A percentile compares a stretch with the other conserved stretches of the same genome.
These are phyloP conservation scores for Russula lepida DNA, from an alignment of 768 basidiomycete species.

Conservation along the genomic window DNA sequence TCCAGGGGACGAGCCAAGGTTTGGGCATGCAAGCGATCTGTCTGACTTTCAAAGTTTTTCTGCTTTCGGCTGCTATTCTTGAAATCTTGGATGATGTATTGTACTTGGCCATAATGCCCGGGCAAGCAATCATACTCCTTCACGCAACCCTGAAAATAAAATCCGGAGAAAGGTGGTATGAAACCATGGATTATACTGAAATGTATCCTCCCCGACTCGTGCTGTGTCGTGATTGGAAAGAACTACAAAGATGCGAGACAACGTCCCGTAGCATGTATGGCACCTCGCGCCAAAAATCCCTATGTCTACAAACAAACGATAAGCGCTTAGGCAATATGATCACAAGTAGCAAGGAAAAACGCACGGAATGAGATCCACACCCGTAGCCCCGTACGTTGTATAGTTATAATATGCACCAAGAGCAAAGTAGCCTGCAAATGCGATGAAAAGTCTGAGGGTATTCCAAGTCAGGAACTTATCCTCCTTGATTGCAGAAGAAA, in stretches of 20 bases:
- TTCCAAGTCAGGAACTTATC: conserved; percentile 1
- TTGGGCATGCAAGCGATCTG: no score
- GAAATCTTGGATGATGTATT: not conserved
- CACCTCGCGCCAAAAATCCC: conserved; percentile 86
- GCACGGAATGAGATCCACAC: conserved; percentile 77
- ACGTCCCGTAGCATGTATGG: conserved; percentile 81
- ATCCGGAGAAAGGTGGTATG: not conserved
- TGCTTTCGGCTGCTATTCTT: not conserved
- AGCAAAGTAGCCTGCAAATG: conserved; percentile 60
- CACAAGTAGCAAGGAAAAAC: conserved; percentile 27
- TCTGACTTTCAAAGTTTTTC: no score
- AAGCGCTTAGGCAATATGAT: conserved; percentile 8
- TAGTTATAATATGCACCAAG: conserved; percentile 86
- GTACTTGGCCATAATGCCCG: not conserved
- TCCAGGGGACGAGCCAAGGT: not conserved
- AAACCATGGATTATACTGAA: conserved; percentile 36
- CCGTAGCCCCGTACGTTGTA: conserved; percentile 76
- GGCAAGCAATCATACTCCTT: not conserved
- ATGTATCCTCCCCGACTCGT: conserved; percentile 67
- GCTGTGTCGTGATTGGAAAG: conserved; percentile 55
- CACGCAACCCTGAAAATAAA: conserved; percentile 1
- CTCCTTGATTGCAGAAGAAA: not conserved
- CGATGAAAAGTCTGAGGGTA: conserved; percentile 46
- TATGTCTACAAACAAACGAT: conserved; percentile 45
- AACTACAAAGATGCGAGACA: conserved; percentile 65